These are phyloP conservation scores for Canavalia gladiata DNA, from an alignment of 306 rosid species.

Conservation along the genomic window DNA sequence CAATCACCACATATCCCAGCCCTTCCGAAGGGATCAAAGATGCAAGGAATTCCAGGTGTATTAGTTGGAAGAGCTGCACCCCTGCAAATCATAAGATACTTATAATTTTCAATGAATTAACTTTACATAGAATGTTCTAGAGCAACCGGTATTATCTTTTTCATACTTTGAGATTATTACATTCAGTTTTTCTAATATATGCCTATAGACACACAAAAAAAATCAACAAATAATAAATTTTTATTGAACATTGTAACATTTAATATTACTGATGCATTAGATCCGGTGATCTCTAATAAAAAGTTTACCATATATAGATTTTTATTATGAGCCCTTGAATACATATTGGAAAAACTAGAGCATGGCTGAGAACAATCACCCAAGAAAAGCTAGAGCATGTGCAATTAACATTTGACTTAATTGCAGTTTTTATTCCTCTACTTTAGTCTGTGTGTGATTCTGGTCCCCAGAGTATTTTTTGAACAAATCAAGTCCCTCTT, in stretches of 20 bases:
- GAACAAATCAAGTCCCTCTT: too few relatives aligned
- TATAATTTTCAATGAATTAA: constrained; percentile 6
- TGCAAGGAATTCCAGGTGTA: constrained; percentile 82
- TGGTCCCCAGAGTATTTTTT: too few relatives aligned
- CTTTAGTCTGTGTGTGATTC: too few relatives aligned
- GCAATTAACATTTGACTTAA: background rate
- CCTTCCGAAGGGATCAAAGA: constrained; percentile 89
- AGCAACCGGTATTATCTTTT: constrained; percentile 1
- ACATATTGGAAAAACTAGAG: background rate
- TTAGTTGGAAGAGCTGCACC: constrained; percentile 96
- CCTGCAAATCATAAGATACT: constrained; percentile 61
- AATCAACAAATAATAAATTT: too few relatives aligned
- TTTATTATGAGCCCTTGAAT: too few relatives aligned
- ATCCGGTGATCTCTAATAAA: too few relatives aligned
- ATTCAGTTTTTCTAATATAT: background rate
- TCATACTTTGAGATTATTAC: background rate
- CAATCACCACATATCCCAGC: constrained; percentile 97
- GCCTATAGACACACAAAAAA: too few relatives aligned
- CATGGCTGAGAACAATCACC: constrained; percentile 15
- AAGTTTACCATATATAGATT: too few relatives aligned
- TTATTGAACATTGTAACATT: too few relatives aligned
- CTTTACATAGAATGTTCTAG: background rate
- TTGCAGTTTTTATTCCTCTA: too few relatives aligned
- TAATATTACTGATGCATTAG: too few relatives aligned
- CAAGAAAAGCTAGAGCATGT: constrained; percentile 22